Percentiles rank a stretch among this genome's conserved stretches.
phyloP scores from a whole-genome alignment of 2,329 filamentous ascomycete species.

The Curvularia sp. region DNA sequence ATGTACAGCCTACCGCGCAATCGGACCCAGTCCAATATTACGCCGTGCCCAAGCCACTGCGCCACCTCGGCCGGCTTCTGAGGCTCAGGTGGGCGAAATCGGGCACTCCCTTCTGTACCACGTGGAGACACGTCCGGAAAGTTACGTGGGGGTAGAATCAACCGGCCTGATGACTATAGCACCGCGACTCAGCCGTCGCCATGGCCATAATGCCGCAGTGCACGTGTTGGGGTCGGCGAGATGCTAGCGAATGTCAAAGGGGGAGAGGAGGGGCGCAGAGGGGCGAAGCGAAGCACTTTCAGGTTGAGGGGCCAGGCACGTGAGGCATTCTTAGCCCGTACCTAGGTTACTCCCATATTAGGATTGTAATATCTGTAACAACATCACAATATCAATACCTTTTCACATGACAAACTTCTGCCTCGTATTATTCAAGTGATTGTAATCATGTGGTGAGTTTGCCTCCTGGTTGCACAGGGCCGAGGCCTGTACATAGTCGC shows the following conservation, averaged over 20 bases:
- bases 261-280: background rate
- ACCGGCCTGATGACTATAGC: constrained; percentile 15
- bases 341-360: background rate
- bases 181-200: constrained; percentile 27
- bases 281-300: constrained; percentile 1
- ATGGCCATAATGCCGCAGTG: constrained; percentile 11
- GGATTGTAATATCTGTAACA: constrained; percentile 1
- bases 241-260: constrained; percentile 6
- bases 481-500: background rate
- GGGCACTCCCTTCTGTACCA: constrained; percentile 10
- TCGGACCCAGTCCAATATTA: constrained; percentile 1
- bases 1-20: constrained; percentile 5
- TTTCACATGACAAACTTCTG: background rate
- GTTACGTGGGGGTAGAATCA: constrained; percentile 19
- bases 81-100: background rate
- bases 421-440: background rate
- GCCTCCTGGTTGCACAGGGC: background rate
- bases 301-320: constrained; percentile 2
- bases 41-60: constrained; percentile 1
- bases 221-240: constrained; percentile 10
- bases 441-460: background rate
- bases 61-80: constrained; percentile 6
- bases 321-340: constrained; percentile 4
- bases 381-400: constrained; percentile 2
- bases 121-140: constrained; percentile 19